Evolutionary conservation across 306 rosid species (phyloP).

Genomic region (Trifolium subterraneum): DNA sequence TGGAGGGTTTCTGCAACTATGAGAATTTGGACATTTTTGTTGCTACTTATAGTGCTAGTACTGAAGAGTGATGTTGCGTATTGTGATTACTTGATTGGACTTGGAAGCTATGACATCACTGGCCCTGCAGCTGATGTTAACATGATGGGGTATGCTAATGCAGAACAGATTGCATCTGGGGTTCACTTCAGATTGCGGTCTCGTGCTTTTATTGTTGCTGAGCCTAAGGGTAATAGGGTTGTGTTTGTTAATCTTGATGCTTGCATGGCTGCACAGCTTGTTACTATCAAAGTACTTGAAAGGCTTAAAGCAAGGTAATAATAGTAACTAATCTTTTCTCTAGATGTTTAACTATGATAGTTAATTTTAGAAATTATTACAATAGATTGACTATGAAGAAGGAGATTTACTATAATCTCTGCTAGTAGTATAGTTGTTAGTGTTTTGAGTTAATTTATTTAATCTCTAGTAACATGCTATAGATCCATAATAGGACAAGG

Average conservation of each 20-base stretch:
- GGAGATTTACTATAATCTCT: conserved; percentile 16
- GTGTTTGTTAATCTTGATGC: conserved; percentile 96
- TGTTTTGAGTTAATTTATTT: conserved; percentile 28
- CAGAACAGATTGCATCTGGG: conserved; percentile 80
- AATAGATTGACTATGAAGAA: conserved; percentile 1
- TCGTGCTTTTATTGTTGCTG: conserved; percentile 80
- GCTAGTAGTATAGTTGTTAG: conserved; percentile 13
- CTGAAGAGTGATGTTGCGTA: conserved; percentile 38
- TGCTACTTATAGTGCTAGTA: conserved; percentile 27
- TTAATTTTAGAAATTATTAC: neutral
- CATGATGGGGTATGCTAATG: conserved; percentile 94
- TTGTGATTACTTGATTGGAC: conserved; percentile 74
- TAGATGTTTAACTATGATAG: neutral
- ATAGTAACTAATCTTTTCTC: neutral
- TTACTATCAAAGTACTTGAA: conserved; percentile 77
- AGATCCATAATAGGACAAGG: neutral
- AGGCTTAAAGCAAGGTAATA: conserved; percentile 86
- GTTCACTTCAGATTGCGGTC: conserved; percentile 85
- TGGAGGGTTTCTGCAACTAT: conserved; percentile 36
- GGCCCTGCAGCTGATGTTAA: conserved; percentile 99
- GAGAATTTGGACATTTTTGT: conserved; percentile 36
- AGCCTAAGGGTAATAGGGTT: conserved; percentile 74
- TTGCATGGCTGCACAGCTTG: conserved; percentile 94
- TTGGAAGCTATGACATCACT: conserved; percentile 93
- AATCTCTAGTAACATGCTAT: neutral